Percentiles rank a stretch among this genome's conserved stretches.
Evolutionary conservation across 805 yeast species (phyloP).

Genomic region (Nakazawaea ernobii): DNA sequence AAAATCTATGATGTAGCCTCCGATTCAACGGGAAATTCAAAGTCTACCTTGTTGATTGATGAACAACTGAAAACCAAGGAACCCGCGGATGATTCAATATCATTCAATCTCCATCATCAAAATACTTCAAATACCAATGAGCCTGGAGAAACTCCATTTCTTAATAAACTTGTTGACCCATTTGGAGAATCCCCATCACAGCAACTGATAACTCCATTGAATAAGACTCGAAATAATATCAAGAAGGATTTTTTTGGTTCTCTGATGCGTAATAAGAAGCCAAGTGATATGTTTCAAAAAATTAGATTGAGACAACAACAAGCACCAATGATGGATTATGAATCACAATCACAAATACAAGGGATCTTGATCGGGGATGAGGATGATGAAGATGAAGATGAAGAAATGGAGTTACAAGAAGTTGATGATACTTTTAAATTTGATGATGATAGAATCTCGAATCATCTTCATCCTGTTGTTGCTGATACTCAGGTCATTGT

Average conservation of each 20-base stretch:
- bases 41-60: neutral
- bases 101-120: neutral
- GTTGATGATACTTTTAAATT: neutral
- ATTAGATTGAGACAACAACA: conserved; percentile 3
- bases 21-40: no score
- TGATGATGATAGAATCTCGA: no score
- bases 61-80: neutral
- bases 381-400: neutral
- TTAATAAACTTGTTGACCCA: conserved; percentile 5
- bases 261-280: neutral
- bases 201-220: neutral
- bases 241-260: conserved; percentile 1
- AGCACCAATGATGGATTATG: conserved; percentile 1
- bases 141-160: conserved; percentile 5
- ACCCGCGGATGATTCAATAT: neutral
- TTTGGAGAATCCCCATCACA: conserved; percentile 6
- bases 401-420: neutral
- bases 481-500: no score
- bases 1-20: no score
- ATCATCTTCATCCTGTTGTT: no score
- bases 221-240: neutral
- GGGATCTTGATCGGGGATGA: conserved; percentile 19
- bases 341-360: conserved; percentile 2
- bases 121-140: neutral
- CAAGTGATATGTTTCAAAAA: conserved; percentile 1